Evolutionary conservation across 306 rosid species (phyloP).

Genomic region (Prunus persica): Prunus_persica_NCBIv2 NC_034016.1:20723501-20724000

Average conservation of each 20-base stretch:
- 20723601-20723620: background rate
- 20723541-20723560: constrained; percentile 4
- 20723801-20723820: no score
- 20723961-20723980: no score
- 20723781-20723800: no score
- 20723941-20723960: no score
- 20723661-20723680: background rate
- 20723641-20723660: background rate
- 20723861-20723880: no score
- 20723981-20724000: no score
- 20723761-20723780: background rate
- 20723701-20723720: background rate
- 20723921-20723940: no score
- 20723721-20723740: background rate
- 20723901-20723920: no score
- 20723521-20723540: constrained; percentile 4
- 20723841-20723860: no score
- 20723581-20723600: constrained; percentile 14
- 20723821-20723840: no score
- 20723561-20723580: background rate
- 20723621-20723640: constrained; percentile 1
- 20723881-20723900: no score
- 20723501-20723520: background rate
- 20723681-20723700: background rate
- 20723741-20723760: background rate